These are phyloP conservation scores for Penicillium pulvis DNA, from an alignment of 495 filamentous ascomycete species.

Conservation along the genomic window DNA sequence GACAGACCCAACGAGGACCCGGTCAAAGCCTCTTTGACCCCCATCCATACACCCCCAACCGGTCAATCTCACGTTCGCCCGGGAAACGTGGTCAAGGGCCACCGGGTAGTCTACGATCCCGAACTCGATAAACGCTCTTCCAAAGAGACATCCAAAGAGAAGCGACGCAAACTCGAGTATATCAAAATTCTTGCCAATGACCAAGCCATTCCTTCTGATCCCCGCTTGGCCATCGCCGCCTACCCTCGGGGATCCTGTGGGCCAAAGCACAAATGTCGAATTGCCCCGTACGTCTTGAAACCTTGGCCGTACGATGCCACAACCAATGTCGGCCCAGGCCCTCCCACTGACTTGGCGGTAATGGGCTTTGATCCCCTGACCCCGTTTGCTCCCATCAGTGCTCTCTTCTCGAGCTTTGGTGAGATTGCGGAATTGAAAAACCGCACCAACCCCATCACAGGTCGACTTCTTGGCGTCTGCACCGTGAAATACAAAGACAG, in stretches of 20 bases:
- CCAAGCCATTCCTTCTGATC: conserved; percentile 73
- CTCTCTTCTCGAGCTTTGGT: conserved; percentile 82
- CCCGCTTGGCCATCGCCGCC: conserved; percentile 67
- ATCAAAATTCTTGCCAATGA: conserved; percentile 65
- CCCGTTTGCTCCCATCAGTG: conserved; percentile 73
- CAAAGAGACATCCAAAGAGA: conserved; percentile 64
- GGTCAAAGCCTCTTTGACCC: conserved; percentile 44
- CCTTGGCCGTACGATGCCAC: conserved; percentile 76
- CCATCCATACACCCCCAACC: conserved; percentile 52
- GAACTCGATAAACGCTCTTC: conserved; percentile 62
- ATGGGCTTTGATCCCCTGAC: conserved; percentile 92
- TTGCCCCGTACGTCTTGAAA: conserved; percentile 74
- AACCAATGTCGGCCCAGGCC: conserved; percentile 84
- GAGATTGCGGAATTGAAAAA: conserved; percentile 88
- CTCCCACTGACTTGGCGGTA: conserved; percentile 85
- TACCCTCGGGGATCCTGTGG: conserved; percentile 64
- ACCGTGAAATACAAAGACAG: conserved; percentile 85
- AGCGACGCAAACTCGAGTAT: conserved; percentile 70
- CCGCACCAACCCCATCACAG: conserved; percentile 88
- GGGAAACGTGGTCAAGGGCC: conserved; percentile 64
- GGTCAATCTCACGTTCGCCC: conserved; percentile 62
- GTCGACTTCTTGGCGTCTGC: conserved; percentile 89
- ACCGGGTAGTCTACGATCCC: conserved; percentile 74
- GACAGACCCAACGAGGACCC: conserved; percentile 16
- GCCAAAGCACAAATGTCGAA: conserved; percentile 71